phyloP scores from a whole-genome alignment of 106 monocot genomes.

The Gastrodia elata region DNA sequence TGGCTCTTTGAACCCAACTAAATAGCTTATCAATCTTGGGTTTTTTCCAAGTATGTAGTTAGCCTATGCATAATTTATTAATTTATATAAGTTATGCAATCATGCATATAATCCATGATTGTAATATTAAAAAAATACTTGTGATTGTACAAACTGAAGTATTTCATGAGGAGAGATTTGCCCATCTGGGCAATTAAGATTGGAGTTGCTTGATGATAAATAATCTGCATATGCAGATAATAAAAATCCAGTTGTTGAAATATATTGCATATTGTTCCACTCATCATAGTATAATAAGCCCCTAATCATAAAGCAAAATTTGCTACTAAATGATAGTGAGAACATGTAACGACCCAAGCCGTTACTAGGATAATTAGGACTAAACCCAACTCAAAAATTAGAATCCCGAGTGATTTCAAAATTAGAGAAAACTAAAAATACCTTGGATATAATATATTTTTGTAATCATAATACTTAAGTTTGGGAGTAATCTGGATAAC shows the following conservation, averaged over 20 bases:
- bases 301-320: slow-evolving; percentile 19
- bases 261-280: slow-evolving; percentile 90
- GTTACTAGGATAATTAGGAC: too few species aligned
- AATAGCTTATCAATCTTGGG: slow-evolving; percentile 65
- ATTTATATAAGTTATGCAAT: too few species aligned
- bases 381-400: too few species aligned
- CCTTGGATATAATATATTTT: too few species aligned
- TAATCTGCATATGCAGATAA: slow-evolving; percentile 57
- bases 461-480: too few species aligned
- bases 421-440: too few species aligned
- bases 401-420: too few species aligned
- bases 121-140: slow-evolving; percentile 20
- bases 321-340: not conserved
- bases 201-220: slow-evolving; percentile 21
- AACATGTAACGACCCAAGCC: too few species aligned
- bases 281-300: slow-evolving; percentile 57
- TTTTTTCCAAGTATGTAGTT: slow-evolving; percentile 92
- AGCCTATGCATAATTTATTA: too few species aligned
- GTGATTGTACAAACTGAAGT: slow-evolving; percentile 55
- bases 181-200: slow-evolving; percentile 57
- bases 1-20: slow-evolving; percentile 54
- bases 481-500: too few species aligned
- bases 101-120: too few species aligned
- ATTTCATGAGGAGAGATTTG: slow-evolving; percentile 45
- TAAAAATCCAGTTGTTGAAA: slow-evolving; percentile 49